phyloP scores from a whole-genome alignment of 2,329 filamentous ascomycete genomes.

The Talaromyces sp. region DNA sequence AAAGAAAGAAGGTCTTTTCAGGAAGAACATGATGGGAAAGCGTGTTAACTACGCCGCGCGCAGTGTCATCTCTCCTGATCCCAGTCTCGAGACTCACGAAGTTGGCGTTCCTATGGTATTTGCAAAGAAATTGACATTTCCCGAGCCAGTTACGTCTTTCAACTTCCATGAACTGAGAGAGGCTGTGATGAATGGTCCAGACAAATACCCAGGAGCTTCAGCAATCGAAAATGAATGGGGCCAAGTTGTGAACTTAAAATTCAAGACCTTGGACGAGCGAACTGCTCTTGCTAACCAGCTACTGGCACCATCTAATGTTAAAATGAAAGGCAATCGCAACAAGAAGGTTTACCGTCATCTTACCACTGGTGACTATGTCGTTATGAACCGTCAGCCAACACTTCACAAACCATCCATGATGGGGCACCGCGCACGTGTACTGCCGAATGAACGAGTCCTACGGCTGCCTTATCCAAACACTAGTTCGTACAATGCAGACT shows the following conservation, averaged over 20 bases:
- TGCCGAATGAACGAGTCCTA: slow-evolving; percentile 93
- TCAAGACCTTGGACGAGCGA: slow-evolving; percentile 83
- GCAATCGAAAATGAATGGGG: slow-evolving; percentile 96
- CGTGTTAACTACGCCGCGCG: slow-evolving; percentile 97
- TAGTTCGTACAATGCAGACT: slow-evolving; percentile 99
- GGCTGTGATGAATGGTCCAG: slow-evolving; percentile 88
- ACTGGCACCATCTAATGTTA: slow-evolving; percentile 74
- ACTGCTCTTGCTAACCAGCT: slow-evolving; percentile 88
- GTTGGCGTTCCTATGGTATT: slow-evolving; percentile 99
- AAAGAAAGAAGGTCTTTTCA: slow-evolving; percentile 97
- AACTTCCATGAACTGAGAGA: slow-evolving; percentile 96
- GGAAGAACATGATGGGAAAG: slow-evolving; percentile 99
- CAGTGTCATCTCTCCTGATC: slow-evolving; percentile 96
- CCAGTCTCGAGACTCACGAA: slow-evolving; percentile 98
- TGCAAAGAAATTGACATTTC: slow-evolving; percentile 91
- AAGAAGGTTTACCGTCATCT: slow-evolving; percentile 97
- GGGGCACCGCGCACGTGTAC: slow-evolving; percentile 87
- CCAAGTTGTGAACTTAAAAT: slow-evolving; percentile 79
- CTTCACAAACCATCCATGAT: slow-evolving; percentile 99
- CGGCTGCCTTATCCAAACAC: slow-evolving; percentile 99
- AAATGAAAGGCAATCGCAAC: slow-evolving; percentile 70
- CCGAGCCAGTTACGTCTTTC: slow-evolving; percentile 93
- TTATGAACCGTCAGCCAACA: slow-evolving; percentile 98
- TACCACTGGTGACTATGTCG: slow-evolving; percentile 91
- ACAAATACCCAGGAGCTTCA: slow-evolving; percentile 89